Evolutionary conservation across 495 filamentous ascomycete genomes (phyloP), one percentile per base, ranked within the genome.

Genomic region (Aspergillus conjunctus): DNA sequence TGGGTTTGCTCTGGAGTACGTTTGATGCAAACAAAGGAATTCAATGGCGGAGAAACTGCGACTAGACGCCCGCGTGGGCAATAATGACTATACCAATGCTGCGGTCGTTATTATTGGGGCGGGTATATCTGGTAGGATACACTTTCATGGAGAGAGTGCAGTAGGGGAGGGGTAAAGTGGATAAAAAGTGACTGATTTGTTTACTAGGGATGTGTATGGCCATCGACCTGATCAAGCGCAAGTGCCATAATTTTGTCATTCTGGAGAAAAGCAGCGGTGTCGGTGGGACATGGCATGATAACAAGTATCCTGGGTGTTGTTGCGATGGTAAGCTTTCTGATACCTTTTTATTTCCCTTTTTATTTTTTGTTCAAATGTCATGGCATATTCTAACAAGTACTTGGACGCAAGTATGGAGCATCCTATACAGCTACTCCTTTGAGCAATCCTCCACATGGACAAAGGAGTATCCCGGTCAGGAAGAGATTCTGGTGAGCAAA

Each of bases 381-480:
- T 4, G 14, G 8, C 8, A 51, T 43, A 56, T 22, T 3, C 26
- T 18, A 54, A 7, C 20, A 12, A 62, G 70, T 22, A 68, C 18
- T 26, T 26, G 9, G 1, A 0, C n/a, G 0, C 51, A 7, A 79
- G 77, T 83, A 11, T 75, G 72, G 70, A 80, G 78, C 51, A 51
- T 72, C 1, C 63, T 83, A 11, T 91, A 89, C 69, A 87, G 84
- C 59, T 89, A 84, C 65, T 83, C 83, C 5, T 90, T 89, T 61
- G 87, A 86, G 31, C 85, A 87, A 12, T 87, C 86, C 30, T 75
- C 84, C 10, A 70, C 81, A 65, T 90, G 88, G 87, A 81, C 84
- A 5, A 72, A 82, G 31, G 80, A 87, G 41, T 88, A 88, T 63
- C 82, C 87, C 0, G 85, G 85, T 0, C 85, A 87, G 55, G 77